A percentile compares a stretch with the other conserved stretches of the same genome.
Evolutionary conservation across 2,329 filamentous ascomycete species (phyloP).

Genomic region (Botryotinia calthae): DNA sequence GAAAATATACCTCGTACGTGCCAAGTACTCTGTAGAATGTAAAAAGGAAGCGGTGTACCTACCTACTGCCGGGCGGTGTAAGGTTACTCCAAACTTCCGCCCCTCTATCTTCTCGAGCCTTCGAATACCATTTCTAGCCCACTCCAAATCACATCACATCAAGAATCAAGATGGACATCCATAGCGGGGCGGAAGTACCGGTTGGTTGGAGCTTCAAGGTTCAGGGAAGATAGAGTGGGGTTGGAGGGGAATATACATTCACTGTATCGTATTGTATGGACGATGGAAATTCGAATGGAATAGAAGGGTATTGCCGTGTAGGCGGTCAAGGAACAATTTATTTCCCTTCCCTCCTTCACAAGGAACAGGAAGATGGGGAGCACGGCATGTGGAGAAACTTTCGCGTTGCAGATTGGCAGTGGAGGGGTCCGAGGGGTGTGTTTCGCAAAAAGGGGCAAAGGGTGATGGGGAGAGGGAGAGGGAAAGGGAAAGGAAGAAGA

Average conservation of each 20-base stretch:
- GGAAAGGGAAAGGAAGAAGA: not conserved
- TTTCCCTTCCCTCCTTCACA: not conserved
- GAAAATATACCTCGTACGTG: not conserved
- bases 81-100: not conserved
- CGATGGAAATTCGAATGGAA: not conserved
- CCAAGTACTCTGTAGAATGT: not conserved
- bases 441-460: not conserved
- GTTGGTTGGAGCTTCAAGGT: not conserved
- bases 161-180: not conserved
- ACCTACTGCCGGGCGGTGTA: not conserved
- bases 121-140: not conserved
- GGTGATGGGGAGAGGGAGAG: not conserved
- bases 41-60: not conserved
- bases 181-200: not conserved
- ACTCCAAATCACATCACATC: not conserved
- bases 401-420: not conserved
- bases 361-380: conserved; percentile 1
- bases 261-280: not conserved
- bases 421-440: not conserved
- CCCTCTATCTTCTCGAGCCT: not conserved
- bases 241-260: not conserved
- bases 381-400: not conserved
- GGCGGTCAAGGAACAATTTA: not conserved
- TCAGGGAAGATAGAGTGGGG: not conserved
- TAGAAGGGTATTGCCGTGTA: not conserved